These are phyloP conservation scores for Paraconiothyrium sp. DNA, from an alignment of 2,329 filamentous ascomycete species.

Conservation along the genomic window DNA sequence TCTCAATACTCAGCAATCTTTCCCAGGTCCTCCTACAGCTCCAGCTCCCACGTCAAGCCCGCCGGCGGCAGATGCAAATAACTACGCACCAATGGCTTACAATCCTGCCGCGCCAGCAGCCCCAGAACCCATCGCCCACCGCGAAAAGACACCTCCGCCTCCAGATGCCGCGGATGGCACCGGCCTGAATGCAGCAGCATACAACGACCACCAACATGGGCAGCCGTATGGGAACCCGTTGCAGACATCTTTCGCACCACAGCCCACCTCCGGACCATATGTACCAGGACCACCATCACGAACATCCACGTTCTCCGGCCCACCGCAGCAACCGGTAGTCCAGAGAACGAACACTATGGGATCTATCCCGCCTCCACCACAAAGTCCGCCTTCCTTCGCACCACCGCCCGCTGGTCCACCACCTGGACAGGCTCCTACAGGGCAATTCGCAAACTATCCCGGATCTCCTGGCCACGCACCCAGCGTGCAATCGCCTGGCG, in stretches of 20 bases:
- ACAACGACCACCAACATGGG: constrained; percentile 48
- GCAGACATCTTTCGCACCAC: constrained; percentile 45
- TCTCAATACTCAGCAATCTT: constrained; percentile 45
- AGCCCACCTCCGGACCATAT: constrained; percentile 49
- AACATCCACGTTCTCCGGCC: constrained; percentile 45
- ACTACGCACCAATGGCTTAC: constrained; percentile 74
- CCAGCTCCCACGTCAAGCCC: constrained; percentile 39
- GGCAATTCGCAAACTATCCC: constrained; percentile 53
- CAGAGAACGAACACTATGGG: constrained; percentile 47
- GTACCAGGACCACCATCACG: constrained; percentile 54
- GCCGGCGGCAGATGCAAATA: constrained; percentile 44
- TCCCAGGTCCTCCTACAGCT: constrained; percentile 48
- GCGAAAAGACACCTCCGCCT: constrained; percentile 82
- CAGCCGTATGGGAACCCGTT: constrained; percentile 43
- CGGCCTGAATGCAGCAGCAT: constrained; percentile 51
- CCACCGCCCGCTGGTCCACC: constrained; percentile 46
- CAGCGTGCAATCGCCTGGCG: constrained; percentile 37
- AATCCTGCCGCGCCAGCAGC: constrained; percentile 82
- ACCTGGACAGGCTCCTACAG: constrained; percentile 36
- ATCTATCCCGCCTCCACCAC: constrained; percentile 48
- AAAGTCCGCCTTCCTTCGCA: constrained; percentile 51
- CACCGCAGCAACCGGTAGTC: constrained; percentile 35
- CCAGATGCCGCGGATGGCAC: constrained; percentile 68
- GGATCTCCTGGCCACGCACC: constrained; percentile 42
- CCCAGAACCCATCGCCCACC: constrained; percentile 74